Evolutionary conservation across 768 basidiomycete genomes (phyloP).

Genomic region (Filobasidium floriforme): DNA sequence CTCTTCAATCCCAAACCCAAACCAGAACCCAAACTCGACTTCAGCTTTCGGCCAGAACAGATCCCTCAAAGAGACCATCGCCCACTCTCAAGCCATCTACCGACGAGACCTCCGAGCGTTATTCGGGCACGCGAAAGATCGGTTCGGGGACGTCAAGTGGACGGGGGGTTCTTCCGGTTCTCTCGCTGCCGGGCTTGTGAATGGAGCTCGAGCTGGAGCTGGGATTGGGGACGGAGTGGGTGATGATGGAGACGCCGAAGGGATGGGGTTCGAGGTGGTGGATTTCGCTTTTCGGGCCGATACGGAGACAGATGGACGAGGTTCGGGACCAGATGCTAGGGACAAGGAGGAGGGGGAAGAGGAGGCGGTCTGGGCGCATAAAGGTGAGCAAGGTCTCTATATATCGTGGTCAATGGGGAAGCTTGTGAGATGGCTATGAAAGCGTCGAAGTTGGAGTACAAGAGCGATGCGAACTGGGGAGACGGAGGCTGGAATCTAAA

Average conservation of each 20-base stretch:
- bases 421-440: too few relatives aligned
- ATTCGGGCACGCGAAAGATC: constrained; percentile 74
- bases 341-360: background rate
- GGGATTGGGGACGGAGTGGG: too few relatives aligned
- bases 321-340: background rate
- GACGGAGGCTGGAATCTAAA: too few relatives aligned
- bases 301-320: too few relatives aligned
- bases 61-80: background rate
- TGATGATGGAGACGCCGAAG: constrained; percentile 47
- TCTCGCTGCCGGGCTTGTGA: too few relatives aligned
- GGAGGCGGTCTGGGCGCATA: constrained; percentile 81
- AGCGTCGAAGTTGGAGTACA: too few relatives aligned
- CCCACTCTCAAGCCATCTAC: background rate
- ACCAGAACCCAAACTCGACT: background rate
- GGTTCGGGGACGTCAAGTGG: constrained; percentile 98
- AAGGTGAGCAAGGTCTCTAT: too few relatives aligned
- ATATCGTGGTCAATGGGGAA: too few relatives aligned
- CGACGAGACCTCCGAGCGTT: constrained; percentile 61
- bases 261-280: constrained; percentile 12
- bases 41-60: background rate
- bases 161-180: background rate
- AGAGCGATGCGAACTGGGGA: too few relatives aligned
- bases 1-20: too few relatives aligned
- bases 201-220: constrained; percentile 48
- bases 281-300: background rate